Evolutionary conservation across 176 grass and related monocot species (phyloP), one percentile per base, ranked within the genome.

Genomic region (Pontederia paniculata): DNA sequence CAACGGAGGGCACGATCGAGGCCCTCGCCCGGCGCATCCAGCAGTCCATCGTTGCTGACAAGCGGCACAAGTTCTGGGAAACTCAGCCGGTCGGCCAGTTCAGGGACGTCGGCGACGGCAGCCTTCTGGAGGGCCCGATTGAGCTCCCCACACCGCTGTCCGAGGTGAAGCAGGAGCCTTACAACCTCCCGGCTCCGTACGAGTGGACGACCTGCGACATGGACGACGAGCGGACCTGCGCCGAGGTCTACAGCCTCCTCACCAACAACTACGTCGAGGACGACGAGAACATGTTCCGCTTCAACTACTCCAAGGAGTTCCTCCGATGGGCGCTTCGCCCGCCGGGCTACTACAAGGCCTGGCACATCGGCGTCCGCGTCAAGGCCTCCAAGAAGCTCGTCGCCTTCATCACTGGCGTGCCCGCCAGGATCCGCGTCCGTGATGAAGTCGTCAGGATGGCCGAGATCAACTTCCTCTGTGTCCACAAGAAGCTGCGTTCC

Each of bases 211-310:
- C 86, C 65, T 97, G 91, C 80, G 86, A 90, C 72, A 84, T 97
- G 70, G 86, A 87, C 9, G 91, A 97, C 63, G 91, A 83, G 13
- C 63, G 62, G 50, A 66, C 88, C 77, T 84, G 88, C 61, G 57
- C 58, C 65, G 91, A 97, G 76, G 82, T 97, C 51, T 97, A 90
- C 60, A 42, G 68, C 67, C 79, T 97, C 43, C 82, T 97, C 68
- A 70, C 86, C 58, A 75, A 81, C 70, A 97, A 90, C 74, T 97
- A 97, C 83, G 91, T 97, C 66, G 91, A 97, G 74, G 91, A 97
- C 55, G 91, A 97, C 23, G 91, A 97, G 68, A 96, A 89, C 60
- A 83, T 96, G 82, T 96, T 96, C 85, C 86, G 91, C n/a, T 96
- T 96, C 79, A 96, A 96, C 77, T 96, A 96, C 77, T 89, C 91